Evolutionary conservation across 164 flowering plant species (phyloP).

Genomic region (Tinospora cordifolia): DNA sequence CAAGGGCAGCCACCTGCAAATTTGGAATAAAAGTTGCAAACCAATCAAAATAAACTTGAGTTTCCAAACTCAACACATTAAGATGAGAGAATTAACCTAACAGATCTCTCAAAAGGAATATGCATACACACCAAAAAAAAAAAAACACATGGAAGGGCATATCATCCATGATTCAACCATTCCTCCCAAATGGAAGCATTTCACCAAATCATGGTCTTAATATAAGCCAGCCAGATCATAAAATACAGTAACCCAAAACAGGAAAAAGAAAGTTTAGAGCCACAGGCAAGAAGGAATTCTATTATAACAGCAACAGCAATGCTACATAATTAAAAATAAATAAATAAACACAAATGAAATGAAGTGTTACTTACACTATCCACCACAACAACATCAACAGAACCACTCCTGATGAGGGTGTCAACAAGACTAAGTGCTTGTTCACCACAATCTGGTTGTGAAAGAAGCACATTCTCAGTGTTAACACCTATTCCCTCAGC

Average conservation of each 20-base stretch:
- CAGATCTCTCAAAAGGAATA: background rate
- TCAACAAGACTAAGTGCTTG: conserved; percentile 96
- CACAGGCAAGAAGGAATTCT: no score
- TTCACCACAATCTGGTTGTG: conserved; percentile 95
- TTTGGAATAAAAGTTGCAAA: background rate
- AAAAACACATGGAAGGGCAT: background rate
- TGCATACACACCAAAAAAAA: background rate
- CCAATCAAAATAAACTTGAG: background rate
- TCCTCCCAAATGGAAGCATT: background rate
- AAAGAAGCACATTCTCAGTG: conserved; percentile 70
- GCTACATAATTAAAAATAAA: background rate
- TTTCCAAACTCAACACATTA: background rate
- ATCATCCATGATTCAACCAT: background rate
- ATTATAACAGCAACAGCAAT: no score
- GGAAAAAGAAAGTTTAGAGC: no score
- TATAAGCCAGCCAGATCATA: no score
- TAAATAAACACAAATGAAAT: background rate
- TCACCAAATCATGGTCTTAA: background rate
- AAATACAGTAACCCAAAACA: background rate
- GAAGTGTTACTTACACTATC: conserved; percentile 71
- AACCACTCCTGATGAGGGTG: conserved; percentile 84
- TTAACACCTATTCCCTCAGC: conserved; percentile 89
- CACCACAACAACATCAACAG: conserved; percentile 90
- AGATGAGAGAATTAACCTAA: background rate
- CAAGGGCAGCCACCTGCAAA: conserved; percentile 90